Conservation (phyloP, 1,284 basidiomycete genomes). For the Puccinia polysora region DNA sequence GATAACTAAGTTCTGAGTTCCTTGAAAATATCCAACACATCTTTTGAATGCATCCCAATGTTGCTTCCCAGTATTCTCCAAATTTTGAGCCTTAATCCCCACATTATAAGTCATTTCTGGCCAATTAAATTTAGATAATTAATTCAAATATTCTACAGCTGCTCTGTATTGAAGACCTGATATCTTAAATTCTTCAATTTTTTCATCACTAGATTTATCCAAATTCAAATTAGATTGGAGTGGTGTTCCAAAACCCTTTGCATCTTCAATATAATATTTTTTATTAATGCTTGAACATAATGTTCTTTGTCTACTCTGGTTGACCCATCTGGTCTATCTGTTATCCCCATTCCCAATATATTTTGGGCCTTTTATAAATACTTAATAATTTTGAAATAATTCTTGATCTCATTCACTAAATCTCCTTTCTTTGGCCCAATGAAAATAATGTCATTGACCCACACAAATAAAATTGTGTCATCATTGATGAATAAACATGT, state of each 20-base stretch:
- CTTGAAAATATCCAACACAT: constrained; percentile 10
- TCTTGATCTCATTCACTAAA: no score
- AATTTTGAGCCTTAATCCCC: not conserved
- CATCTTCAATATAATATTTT: not conserved
- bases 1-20: not conserved
- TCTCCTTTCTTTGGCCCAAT: no score
- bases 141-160: constrained; percentile 6
- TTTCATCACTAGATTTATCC: not conserved
- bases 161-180: not conserved
- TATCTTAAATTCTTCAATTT: constrained; percentile 7
- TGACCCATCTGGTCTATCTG: no score
- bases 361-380: no score
- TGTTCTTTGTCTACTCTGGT: no score
- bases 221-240: constrained; percentile 5
- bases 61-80: not conserved
- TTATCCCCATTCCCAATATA: no score
- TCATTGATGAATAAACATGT: no score
- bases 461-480: no score
- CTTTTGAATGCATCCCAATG: constrained; percentile 1
- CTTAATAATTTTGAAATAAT: no score
- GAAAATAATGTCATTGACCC: no score
- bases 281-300: no score
- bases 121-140: not conserved
- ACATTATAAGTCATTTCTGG: constrained; percentile 16
- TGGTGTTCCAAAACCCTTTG: not conserved